These are phyloP conservation scores for Hanseniaspora mollemarum DNA, from an alignment of 805 yeast species.

Conservation along the genomic window DNA sequence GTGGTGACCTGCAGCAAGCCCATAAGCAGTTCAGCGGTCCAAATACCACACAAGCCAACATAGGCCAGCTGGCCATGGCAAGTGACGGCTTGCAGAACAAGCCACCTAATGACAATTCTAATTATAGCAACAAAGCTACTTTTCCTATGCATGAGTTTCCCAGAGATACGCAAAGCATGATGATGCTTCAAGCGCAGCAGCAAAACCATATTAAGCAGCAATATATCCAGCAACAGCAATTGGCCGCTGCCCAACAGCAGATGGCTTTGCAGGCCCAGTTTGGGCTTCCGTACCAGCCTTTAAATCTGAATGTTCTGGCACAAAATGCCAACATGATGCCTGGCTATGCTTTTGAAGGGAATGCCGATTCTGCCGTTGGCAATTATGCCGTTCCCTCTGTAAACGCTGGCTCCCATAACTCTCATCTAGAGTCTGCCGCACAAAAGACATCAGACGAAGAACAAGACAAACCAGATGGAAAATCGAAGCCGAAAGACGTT, in stretches of 20 bases:
- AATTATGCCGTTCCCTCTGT: too few species aligned
- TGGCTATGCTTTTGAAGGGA: neutral
- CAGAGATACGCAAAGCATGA: neutral
- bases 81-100: too few species aligned
- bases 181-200: neutral
- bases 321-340: neutral
- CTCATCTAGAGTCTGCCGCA: too few species aligned
- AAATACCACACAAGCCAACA: neutral
- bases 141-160: neutral
- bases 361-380: too few species aligned
- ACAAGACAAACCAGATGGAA: too few species aligned
- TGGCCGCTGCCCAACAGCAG: neutral
- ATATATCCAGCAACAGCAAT: neutral
- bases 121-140: neutral
- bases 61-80: too few species aligned
- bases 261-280: neutral
- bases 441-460: too few species aligned
- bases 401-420: too few species aligned
- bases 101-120: neutral
- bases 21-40: neutral
- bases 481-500: too few species aligned
- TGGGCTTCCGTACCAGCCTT: neutral
- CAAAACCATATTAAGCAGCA: neutral
- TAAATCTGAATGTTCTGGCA: neutral
- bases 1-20: neutral